These are phyloP conservation scores for Fusarium azukiicola DNA, from an alignment of 2,329 filamentous ascomycete species.

Conservation along the genomic window DNA sequence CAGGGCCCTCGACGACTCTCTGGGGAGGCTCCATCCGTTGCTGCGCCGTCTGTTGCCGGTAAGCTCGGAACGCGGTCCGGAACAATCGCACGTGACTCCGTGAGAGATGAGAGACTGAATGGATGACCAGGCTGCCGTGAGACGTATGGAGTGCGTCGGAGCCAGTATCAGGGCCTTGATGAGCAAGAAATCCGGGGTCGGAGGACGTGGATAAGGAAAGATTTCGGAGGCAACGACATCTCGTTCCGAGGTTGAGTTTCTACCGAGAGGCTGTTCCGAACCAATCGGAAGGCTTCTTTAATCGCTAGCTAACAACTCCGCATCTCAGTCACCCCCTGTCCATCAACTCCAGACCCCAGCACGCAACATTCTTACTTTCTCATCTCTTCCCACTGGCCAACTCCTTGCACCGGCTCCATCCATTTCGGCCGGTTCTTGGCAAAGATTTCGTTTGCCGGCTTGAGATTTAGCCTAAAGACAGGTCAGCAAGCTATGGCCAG, in stretches of 20 bases:
- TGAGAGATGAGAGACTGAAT: neutral
- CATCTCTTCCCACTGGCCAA: constrained; percentile 53
- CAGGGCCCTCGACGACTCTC: constrained; percentile 16
- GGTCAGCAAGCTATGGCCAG: constrained; percentile 3
- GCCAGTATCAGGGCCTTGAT: constrained; percentile 9
- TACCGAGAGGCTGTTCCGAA: neutral
- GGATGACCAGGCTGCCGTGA: neutral
- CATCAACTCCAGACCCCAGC: neutral
- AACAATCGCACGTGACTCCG: constrained; percentile 18
- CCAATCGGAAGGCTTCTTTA: constrained; percentile 33
- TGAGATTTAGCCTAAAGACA: constrained; percentile 35
- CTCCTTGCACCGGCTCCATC: constrained; percentile 44
- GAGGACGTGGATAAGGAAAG: constrained; percentile 19
- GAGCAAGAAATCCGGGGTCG: constrained; percentile 10
- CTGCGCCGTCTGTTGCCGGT: neutral
- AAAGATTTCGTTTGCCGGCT: constrained; percentile 55
- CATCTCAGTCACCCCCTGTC: constrained; percentile 21
- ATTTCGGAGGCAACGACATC: constrained; percentile 1
- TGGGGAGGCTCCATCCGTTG: constrained; percentile 44
- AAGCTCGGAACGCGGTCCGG: constrained; percentile 38
- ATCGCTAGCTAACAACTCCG: neutral
- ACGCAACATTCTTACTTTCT: constrained; percentile 44
- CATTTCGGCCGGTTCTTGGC: constrained; percentile 54
- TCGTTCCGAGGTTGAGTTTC: constrained; percentile 3
- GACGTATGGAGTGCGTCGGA: constrained; percentile 20